Base-by-base conservation (phyloP, 768 basidiomycete species). In the Boletales sp. region DNA sequence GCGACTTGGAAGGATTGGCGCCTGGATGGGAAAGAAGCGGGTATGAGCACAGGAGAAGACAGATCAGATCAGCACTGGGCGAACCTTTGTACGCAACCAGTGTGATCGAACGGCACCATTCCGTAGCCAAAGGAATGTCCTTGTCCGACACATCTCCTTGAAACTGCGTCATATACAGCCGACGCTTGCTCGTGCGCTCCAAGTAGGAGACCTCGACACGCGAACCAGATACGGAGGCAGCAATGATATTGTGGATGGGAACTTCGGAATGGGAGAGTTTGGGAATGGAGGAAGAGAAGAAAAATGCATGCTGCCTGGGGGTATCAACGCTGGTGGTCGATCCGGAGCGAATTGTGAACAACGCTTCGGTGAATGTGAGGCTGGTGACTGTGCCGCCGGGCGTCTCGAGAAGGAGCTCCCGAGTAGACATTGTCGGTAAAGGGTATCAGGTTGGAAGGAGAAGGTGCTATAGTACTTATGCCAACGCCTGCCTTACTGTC, bases 41-140 rank as follows among this genome's bases (percentile, higher is more conserved):
- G n/a, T 41, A 50, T 49, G 15, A 46, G 52, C 17, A 42, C 10
- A 32, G 46, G 25, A 40, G n/a, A 38, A 7, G 13, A 1, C 1
- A 37, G 28, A 21, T 12, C 10, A 36, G 44, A 44, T 9, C 6
- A 33, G 44, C 0, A 37, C 43, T 31, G 5, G 5, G 51, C 53
- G 30, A 8, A 70, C 90, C 84, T 59, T 77, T 73, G 62, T 92
- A 91, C 10, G 84, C 77, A 31, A 71, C 63, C 7, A 74, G 67
- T 72, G 86, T 76, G 18, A 87, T 64, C 4, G 68, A 62, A 42
- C 73, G 71, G 14, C 76, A 74, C 83, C 87, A 91, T 44, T 76
- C 70, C 17, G 66, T 53, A 3, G 74, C 74, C 5, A 52, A 49
- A 21, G 60, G 55, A 13, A 64, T 63, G 41, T 76, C 67, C 1